These are phyloP conservation scores for Medicago arabica DNA, from an alignment of 306 rosid genomes.

Conservation along the genomic window DNA sequence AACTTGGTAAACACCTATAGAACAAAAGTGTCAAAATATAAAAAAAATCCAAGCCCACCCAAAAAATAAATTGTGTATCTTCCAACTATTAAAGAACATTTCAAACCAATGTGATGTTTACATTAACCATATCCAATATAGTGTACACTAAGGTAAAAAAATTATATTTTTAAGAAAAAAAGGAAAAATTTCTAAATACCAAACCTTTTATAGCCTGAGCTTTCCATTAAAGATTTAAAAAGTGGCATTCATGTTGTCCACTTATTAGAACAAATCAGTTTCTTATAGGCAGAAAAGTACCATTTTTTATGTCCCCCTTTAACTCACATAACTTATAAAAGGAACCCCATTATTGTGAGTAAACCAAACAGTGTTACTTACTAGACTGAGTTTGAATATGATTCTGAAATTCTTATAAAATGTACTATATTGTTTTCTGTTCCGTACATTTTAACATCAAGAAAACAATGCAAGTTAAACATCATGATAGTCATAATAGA, in stretches of 20 bases:
- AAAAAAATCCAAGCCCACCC: too few species aligned
- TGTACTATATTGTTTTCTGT: not conserved
- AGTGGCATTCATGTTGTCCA: not conserved
- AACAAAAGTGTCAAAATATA: not conserved
- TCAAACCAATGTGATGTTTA: too few species aligned
- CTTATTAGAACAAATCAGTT: not conserved
- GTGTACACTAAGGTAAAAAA: not conserved
- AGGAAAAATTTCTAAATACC: not conserved
- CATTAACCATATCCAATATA: not conserved
- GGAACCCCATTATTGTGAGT: not conserved
- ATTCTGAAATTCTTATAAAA: not conserved
- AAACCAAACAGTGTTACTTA: constrained; percentile 8
- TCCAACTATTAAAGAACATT: too few species aligned
- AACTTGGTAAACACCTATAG: constrained; percentile 82
- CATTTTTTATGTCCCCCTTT: not conserved
- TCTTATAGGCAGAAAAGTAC: not conserved
- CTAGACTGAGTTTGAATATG: constrained; percentile 10
- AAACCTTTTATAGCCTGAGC: not conserved
- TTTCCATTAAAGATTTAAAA: not conserved
- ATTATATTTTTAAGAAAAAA: not conserved
- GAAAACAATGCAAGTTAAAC: too few species aligned
- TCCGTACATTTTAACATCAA: too few species aligned
- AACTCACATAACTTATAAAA: not conserved
- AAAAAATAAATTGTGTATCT: too few species aligned
- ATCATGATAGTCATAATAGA: too few species aligned